These are phyloP conservation scores for Talaromyces atroroseus DNA, from an alignment of 2,329 filamentous ascomycete species.

Conservation along the genomic window DNA sequence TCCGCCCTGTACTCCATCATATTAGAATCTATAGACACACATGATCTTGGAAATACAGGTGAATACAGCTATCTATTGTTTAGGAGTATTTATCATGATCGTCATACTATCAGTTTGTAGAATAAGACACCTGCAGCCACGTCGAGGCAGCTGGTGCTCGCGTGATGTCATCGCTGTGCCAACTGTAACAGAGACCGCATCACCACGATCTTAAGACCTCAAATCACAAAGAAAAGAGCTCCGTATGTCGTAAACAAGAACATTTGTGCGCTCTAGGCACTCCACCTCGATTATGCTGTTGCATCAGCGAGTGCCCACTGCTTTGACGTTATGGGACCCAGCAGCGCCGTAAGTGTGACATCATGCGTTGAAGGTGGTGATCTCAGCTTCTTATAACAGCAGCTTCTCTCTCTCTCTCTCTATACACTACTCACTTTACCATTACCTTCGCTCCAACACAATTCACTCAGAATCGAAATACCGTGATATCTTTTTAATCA, in stretches of 20 bases:
- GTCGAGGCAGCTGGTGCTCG: background rate
- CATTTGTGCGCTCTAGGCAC: background rate
- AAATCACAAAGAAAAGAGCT: background rate
- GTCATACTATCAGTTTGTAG: background rate
- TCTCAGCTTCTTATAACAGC: constrained; percentile 1
- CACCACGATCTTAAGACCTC: background rate
- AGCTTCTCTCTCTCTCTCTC: constrained; percentile 24
- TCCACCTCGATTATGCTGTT: background rate
- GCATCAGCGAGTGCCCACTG: background rate
- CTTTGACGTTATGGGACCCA: constrained; percentile 14
- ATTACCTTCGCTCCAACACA: background rate
- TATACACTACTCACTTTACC: no score
- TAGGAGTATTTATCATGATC: background rate
- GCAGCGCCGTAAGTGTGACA: constrained; percentile 28
- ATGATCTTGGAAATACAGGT: background rate
- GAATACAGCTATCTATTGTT: background rate
- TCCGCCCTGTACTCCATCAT: background rate
- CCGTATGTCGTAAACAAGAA: background rate
- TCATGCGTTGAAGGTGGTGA: constrained; percentile 17
- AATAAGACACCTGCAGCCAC: background rate
- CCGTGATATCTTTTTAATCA: no score
- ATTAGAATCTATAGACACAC: background rate
- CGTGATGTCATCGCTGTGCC: constrained; percentile 6
- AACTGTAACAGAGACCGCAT: background rate
- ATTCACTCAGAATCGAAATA: background rate